Base-by-base conservation (phyloP, 1,284 basidiomycete genomes). In the Flammula alnicola region DNA sequence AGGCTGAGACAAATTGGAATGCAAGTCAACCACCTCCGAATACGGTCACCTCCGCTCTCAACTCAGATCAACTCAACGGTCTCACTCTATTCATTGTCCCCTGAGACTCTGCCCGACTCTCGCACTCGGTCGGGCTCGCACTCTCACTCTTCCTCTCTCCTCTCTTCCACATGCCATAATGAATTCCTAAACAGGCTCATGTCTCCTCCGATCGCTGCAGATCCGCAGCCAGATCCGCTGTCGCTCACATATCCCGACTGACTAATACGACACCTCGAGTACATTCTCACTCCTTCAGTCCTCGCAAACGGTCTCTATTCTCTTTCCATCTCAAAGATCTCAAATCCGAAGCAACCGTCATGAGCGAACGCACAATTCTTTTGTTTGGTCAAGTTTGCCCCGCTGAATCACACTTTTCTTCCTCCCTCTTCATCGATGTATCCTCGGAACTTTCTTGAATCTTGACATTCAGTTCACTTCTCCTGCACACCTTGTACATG, bases 161-260 rank as follows among this genome's bases (percentile, higher is more conserved):
- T 8, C 5, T n/a, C n/a, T n/a, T n/a, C 5, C 30, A 14, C 19
- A 54, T 47, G 50, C 48, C 52, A 55, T 58, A 62, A 62, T 58
- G 47, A 55, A 57, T 58, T 54, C 58, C 60, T 39, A 57, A 59
- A 49, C 47, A 52, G 59, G 56, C 47, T 23, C 23, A 33, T 25
- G 29, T 38, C 47, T 29, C 25, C 54, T 51, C 51, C 56, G 62
- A 64, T 62, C 62, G 63, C 53, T 51, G 57, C 51, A 64, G 62
- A 64, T 65, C 64, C 58, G 55, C 43, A 14, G 16, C 11, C 58
- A 63, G 63, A 66, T 66, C 64, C 57, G 55, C 54, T 52, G 38
- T 33, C 36, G n/a, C 11, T 38, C 17, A n/a, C 3, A 23, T 14
- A 12, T 29, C 42, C 25, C 39, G 31, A 32, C 23, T 40, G 44